These are phyloP conservation scores for Austroboletus niveus DNA, from an alignment of 1,284 basidiomycete genomes.

Conservation along the genomic window DNA sequence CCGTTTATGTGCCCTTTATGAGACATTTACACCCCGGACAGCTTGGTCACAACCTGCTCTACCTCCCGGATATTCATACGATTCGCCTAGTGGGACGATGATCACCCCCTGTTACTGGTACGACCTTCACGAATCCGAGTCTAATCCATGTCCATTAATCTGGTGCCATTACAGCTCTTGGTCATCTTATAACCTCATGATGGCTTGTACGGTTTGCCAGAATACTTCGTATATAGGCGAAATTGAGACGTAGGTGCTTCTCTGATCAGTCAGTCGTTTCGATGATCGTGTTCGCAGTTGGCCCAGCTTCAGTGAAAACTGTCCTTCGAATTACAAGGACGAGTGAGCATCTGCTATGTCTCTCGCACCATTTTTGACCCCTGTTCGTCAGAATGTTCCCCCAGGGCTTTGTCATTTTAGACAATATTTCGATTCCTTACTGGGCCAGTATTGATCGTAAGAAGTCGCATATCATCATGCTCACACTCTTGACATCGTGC, in stretches of 20 bases:
- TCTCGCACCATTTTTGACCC: neutral
- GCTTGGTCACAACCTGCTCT: slow-evolving; percentile 23
- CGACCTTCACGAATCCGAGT: neutral
- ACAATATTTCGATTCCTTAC: slow-evolving; percentile 22
- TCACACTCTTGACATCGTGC: neutral
- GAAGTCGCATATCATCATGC: neutral
- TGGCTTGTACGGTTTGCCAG: slow-evolving; percentile 30
- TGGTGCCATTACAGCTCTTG: slow-evolving; percentile 19
- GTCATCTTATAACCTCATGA: slow-evolving; percentile 33
- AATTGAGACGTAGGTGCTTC: slow-evolving; percentile 8
- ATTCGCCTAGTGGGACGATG: slow-evolving; percentile 20
- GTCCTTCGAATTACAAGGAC: slow-evolving; percentile 15
- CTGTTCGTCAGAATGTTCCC: slow-evolving; percentile 22
- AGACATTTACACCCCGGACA: slow-evolving; percentile 5
- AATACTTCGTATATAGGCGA: neutral
- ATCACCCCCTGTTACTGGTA: slow-evolving; percentile 29
- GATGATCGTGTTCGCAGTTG: slow-evolving; percentile 10
- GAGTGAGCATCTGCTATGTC: slow-evolving; percentile 10
- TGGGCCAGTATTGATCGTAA: slow-evolving; percentile 28
- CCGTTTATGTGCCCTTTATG: neutral
- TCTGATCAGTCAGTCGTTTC: neutral
- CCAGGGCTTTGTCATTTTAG: slow-evolving; percentile 15
- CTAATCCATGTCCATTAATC: neutral
- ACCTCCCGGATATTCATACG: slow-evolving; percentile 10
- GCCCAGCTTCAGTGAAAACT: slow-evolving; percentile 21